Evolutionary conservation across 768 basidiomycete species (phyloP).

Genomic region (Termitomyces sp.): DNA sequence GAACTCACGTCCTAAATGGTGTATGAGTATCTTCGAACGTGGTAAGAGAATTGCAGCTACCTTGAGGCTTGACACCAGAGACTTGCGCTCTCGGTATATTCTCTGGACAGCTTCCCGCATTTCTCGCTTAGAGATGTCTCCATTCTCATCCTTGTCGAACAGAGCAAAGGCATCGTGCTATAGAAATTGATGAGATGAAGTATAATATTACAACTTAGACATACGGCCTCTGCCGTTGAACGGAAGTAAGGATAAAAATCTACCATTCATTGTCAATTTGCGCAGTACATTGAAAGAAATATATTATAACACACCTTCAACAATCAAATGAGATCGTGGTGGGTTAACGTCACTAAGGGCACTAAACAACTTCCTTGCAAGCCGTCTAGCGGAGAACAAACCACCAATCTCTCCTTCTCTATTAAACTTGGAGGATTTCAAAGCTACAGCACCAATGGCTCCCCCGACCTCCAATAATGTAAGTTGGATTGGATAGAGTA

Average conservation of each 20-base stretch:
- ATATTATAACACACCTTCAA: constrained; percentile 46
- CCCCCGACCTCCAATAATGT: constrained; percentile 37
- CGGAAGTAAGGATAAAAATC: constrained; percentile 79
- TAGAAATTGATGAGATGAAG: background rate
- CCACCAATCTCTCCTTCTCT: constrained; percentile 48
- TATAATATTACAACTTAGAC: constrained; percentile 16
- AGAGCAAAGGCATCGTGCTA: constrained; percentile 64
- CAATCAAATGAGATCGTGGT: constrained; percentile 53
- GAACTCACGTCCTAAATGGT: constrained; percentile 56
- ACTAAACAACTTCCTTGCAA: constrained; percentile 66
- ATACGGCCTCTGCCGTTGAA: constrained; percentile 64
- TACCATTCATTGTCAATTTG: constrained; percentile 17
- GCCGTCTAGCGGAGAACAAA: constrained; percentile 56
- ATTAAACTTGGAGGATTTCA: constrained; percentile 61
- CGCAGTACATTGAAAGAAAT: background rate
- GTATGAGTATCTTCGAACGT: background rate
- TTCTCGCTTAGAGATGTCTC: constrained; percentile 70
- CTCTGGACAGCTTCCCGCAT: constrained; percentile 81
- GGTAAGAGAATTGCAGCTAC: constrained; percentile 22
- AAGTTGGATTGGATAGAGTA: background rate
- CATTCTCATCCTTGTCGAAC: constrained; percentile 82
- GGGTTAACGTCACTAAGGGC: constrained; percentile 56
- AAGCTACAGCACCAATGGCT: constrained; percentile 64
- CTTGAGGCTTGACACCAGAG: constrained; percentile 66
- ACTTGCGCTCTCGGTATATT: constrained; percentile 74